Conservation (phyloP, 1,284 basidiomycete species). For the Sanghuangporus sanghuang region DNA sequence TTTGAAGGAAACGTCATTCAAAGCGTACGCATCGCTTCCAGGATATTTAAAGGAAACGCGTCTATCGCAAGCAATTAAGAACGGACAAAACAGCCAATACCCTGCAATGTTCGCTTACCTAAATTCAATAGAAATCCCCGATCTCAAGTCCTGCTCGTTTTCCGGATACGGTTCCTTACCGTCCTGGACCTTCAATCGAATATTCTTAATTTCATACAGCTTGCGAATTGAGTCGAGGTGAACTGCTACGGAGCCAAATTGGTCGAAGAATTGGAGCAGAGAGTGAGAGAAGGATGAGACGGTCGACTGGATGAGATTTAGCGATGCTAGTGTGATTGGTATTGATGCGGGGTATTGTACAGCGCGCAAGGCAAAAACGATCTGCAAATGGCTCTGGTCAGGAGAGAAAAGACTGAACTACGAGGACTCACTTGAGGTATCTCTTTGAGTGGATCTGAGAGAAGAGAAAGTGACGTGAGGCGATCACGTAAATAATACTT, state of each 20-base stretch:
- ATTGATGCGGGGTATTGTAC: slow-evolving; percentile 66
- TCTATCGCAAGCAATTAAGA: slow-evolving; percentile 27
- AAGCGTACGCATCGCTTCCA: slow-evolving; percentile 48
- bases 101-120: slow-evolving; percentile 33
- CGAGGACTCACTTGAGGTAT: slow-evolving; percentile 50
- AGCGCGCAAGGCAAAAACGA: slow-evolving; percentile 68
- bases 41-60: slow-evolving; percentile 73
- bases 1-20: slow-evolving; percentile 64
- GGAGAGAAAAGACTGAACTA: neutral
- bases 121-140: slow-evolving; percentile 65
- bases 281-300: slow-evolving; percentile 49
- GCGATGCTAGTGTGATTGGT: slow-evolving; percentile 66
- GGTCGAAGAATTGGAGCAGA: slow-evolving; percentile 49
- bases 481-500: slow-evolving; percentile 27
- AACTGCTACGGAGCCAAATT: slow-evolving; percentile 54
- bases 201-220: slow-evolving; percentile 61
- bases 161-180: slow-evolving; percentile 60
- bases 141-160: slow-evolving; percentile 42
- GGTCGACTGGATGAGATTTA: slow-evolving; percentile 65
- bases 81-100: neutral
- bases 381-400: slow-evolving; percentile 33
- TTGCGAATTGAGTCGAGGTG: slow-evolving; percentile 54
- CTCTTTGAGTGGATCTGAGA: slow-evolving; percentile 51
- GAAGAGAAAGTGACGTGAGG: slow-evolving; percentile 38
- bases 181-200: slow-evolving; percentile 56